Conservation (phyloP, 768 basidiomycete genomes). For the Suillus weaverae region DNA sequence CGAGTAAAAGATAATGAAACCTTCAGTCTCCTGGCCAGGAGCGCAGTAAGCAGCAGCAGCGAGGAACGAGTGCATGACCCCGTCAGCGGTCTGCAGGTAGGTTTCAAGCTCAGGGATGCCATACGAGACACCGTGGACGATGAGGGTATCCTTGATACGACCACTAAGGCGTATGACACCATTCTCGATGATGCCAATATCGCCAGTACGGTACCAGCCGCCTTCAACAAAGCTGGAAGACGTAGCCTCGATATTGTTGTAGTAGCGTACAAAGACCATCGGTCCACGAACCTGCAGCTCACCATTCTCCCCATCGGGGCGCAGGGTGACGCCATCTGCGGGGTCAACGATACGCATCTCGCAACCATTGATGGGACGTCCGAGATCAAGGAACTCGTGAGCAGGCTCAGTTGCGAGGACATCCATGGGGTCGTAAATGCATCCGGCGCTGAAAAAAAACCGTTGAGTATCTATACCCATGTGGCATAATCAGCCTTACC, state of each 20-base stretch:
- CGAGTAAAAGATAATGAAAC: conserved; percentile 40
- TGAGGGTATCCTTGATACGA: conserved; percentile 40
- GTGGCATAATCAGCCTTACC: conserved; percentile 19
- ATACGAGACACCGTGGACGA: conserved; percentile 41
- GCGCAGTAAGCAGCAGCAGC: conserved; percentile 38
- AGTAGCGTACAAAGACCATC: conserved; percentile 44
- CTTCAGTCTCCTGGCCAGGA: conserved; percentile 38
- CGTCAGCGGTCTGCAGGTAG: conserved; percentile 39
- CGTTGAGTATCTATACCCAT: neutral
- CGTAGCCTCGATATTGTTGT: conserved; percentile 49
- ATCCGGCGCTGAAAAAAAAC: conserved; percentile 31
- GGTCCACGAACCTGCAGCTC: conserved; percentile 42
- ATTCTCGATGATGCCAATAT: conserved; percentile 41
- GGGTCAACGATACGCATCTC: conserved; percentile 37
- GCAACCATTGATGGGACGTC: conserved; percentile 30
- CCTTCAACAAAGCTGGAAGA: conserved; percentile 44
- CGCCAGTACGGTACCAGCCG: conserved; percentile 62
- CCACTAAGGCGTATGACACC: conserved; percentile 37
- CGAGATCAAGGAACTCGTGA: conserved; percentile 41
- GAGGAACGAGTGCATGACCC: conserved; percentile 33
- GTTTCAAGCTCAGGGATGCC: conserved; percentile 36
- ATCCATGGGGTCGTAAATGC: conserved; percentile 37
- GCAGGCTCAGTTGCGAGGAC: conserved; percentile 16
- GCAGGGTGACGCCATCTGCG: conserved; percentile 25
- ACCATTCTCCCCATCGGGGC: conserved; percentile 35